Conservation (phyloP, 495 filamentous ascomycete genomes). For the Neurospora sp. region DNA sequence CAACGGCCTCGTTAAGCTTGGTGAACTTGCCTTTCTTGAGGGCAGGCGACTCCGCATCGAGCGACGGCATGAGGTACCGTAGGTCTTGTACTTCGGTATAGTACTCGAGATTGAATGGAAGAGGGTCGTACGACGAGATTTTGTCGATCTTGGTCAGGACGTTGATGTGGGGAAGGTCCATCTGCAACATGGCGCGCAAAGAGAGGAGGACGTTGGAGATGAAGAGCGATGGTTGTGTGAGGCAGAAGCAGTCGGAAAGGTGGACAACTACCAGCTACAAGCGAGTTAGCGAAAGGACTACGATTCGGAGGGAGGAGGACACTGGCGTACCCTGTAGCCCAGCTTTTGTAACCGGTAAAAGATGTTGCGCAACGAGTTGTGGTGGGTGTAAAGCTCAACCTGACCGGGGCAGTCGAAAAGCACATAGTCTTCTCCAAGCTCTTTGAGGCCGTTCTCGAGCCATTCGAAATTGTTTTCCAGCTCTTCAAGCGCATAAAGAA, state of each 20-base stretch:
- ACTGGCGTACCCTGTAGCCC: conserved; percentile 67
- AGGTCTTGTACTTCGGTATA: conserved; percentile 98
- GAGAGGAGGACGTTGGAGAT: conserved; percentile 87
- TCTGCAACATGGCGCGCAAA: conserved; percentile 92
- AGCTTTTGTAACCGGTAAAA: conserved; percentile 84
- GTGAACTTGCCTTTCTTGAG: conserved; percentile 63
- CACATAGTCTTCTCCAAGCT: conserved; percentile 80
- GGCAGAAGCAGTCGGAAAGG: conserved; percentile 82
- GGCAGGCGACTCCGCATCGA: conserved; percentile 48
- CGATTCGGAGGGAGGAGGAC: not conserved
- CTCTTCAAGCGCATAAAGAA: conserved; percentile 90
- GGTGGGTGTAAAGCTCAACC: conserved; percentile 93
- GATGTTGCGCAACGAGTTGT: conserved; percentile 79
- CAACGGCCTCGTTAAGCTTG: conserved; percentile 73
- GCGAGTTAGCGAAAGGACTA: conserved; percentile 2
- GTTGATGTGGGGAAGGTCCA: conserved; percentile 91
- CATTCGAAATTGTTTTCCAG: conserved; percentile 87
- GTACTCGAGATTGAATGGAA: conserved; percentile 89
- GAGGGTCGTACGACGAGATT: conserved; percentile 58
- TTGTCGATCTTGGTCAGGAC: conserved; percentile 97
- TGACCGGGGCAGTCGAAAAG: conserved; percentile 95
- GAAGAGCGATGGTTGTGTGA: conserved; percentile 86
- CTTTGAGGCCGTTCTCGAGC: conserved; percentile 68
- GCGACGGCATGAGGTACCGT: conserved; percentile 65
- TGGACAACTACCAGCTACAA: conserved; percentile 78